A percentile compares a stretch with the other conserved stretches of the same genome.
phyloP scores from a whole-genome alignment of 1,284 basidiomycete species.

The Cryptococcus depauperatus region DNA sequence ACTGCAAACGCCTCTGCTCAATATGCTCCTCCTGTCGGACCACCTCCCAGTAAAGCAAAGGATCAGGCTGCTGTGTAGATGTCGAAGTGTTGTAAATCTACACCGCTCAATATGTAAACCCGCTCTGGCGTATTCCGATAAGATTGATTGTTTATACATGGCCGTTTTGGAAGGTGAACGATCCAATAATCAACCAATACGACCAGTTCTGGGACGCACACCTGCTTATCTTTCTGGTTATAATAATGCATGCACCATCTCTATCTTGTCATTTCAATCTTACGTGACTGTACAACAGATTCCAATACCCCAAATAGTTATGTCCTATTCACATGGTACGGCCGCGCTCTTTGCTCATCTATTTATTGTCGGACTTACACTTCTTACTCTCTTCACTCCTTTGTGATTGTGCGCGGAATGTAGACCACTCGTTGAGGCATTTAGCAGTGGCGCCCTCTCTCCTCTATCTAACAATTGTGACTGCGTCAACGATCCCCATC shows the following conservation, averaged over 20 bases:
- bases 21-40: conserved; percentile 28
- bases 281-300: too few species aligned
- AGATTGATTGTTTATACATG: too few species aligned
- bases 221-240: too few species aligned
- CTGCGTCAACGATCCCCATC: background rate
- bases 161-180: too few species aligned
- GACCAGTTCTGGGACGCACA: too few species aligned
- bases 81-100: too few species aligned
- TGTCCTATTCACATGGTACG: background rate
- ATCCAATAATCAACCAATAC: too few species aligned
- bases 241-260: too few species aligned
- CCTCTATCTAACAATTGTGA: background rate
- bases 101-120: too few species aligned
- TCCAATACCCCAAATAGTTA: background rate
- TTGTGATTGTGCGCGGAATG: background rate
- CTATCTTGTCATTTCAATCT: too few species aligned
- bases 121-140: too few species aligned
- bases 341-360: background rate
- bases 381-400: conserved; percentile 1
- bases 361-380: background rate
- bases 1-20: conserved; percentile 10
- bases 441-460: background rate
- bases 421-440: background rate
- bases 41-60: conserved; percentile 23
- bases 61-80: background rate